Conservation (phyloP, 148 eudicot species). For the Nepenthes gracilis region DNA sequence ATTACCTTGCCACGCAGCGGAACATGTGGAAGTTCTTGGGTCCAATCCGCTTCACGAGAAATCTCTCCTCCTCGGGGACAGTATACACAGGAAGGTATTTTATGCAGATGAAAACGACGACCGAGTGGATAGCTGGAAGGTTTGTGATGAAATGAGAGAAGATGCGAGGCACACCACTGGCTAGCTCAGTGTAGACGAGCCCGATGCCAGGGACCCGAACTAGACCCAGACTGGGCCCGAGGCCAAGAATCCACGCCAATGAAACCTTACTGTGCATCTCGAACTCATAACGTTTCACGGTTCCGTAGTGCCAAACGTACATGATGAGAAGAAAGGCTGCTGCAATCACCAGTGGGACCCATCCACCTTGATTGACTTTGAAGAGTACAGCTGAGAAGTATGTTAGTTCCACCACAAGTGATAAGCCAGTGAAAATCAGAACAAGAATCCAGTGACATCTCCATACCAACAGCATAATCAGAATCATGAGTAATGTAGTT, state of each 20-base stretch:
- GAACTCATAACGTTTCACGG: constrained; percentile 74
- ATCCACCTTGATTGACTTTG: constrained; percentile 93
- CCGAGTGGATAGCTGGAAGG: constrained; percentile 92
- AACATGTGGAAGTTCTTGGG: constrained; percentile 97
- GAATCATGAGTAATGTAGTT: constrained; percentile 88
- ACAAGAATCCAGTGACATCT: constrained; percentile 81
- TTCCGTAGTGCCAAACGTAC: constrained; percentile 95
- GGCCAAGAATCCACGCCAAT: constrained; percentile 91
- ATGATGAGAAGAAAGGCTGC: constrained; percentile 74
- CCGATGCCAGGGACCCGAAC: constrained; percentile 96
- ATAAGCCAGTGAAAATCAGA: constrained; percentile 59
- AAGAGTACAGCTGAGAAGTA: constrained; percentile 93
- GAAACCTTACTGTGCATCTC: constrained; percentile 97
- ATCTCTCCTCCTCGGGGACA: constrained; percentile 91
- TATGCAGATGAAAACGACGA: constrained; percentile 80
- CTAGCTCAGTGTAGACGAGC: constrained; percentile 93
- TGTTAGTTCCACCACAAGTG: constrained; percentile 68
- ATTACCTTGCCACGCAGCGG: constrained; percentile 83
- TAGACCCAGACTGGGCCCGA: constrained; percentile 88
- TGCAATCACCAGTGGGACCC: constrained; percentile 94
- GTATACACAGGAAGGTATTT: constrained; percentile 94
- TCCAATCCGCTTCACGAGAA: constrained; percentile 84
- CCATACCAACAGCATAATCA: constrained; percentile 82
- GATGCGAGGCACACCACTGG: constrained; percentile 89
- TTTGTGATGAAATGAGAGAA: constrained; percentile 95